These are phyloP conservation scores for Botryotinia convoluta DNA, from an alignment of 2,329 filamentous ascomycete genomes.

Conservation along the genomic window DNA sequence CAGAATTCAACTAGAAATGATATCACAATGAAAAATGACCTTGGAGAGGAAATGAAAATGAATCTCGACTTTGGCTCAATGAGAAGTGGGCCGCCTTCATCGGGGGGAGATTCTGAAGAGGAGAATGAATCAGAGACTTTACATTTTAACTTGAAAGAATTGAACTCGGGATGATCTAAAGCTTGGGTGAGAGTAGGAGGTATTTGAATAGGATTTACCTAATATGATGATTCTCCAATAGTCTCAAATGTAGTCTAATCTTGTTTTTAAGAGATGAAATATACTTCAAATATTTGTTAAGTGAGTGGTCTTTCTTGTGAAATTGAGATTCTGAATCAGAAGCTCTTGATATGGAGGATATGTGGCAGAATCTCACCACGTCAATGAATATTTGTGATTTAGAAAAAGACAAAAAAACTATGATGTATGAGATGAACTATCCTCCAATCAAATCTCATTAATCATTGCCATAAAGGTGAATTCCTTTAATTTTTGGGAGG, in stretches of 20 bases:
- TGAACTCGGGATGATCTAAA: background rate
- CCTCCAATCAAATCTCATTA: background rate
- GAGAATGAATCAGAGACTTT: background rate
- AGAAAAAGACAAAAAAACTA: background rate
- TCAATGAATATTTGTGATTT: background rate
- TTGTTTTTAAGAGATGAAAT: background rate
- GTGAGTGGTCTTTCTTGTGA: rapidly evolving
- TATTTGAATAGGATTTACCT: background rate
- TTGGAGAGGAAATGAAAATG: background rate
- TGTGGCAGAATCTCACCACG: background rate
- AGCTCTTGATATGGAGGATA: rapidly evolving
- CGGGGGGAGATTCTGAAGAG: background rate
- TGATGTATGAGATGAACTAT: background rate
- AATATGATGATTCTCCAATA: background rate
- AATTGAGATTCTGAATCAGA: background rate
- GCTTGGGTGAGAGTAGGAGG: background rate
- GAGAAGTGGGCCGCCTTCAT: background rate
- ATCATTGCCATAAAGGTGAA: background rate
- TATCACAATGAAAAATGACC: background rate
- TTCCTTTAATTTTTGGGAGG: background rate
- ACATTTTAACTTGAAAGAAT: background rate
- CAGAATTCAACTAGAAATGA: background rate
- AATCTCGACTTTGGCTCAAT: background rate
- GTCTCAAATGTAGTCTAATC: background rate
- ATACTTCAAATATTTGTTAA: background rate